Evolutionary conservation across 225 moss, liverwort and hornwort genomes (phyloP).

Genomic region (Neckera pumila): DNA sequence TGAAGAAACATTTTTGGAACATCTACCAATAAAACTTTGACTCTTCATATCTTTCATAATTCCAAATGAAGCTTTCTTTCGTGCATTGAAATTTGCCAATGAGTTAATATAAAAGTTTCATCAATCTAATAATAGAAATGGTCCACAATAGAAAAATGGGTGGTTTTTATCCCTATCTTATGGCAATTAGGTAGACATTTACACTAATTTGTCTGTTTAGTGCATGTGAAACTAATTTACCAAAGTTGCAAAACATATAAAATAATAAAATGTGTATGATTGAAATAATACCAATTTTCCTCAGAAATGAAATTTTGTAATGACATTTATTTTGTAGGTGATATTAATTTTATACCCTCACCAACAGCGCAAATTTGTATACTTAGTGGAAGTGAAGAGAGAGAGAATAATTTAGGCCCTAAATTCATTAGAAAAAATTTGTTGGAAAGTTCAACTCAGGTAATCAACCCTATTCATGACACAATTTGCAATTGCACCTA

Average conservation of each 20-base stretch:
- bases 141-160: not conserved
- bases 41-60: not conserved
- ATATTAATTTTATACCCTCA: too few relatives aligned
- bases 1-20: not conserved
- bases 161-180: too few relatives aligned
- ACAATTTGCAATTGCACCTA: too few relatives aligned
- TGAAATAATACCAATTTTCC: not conserved
- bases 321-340: not conserved
- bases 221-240: not conserved
- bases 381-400: too few relatives aligned
- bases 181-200: too few relatives aligned
- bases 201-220: not conserved
- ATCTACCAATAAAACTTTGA: not conserved
- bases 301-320: not conserved
- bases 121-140: not conserved
- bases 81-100: not conserved
- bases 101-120: not conserved
- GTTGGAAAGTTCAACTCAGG: rapidly evolving
- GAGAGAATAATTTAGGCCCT: too few relatives aligned
- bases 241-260: not conserved
- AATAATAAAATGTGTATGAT: not conserved
- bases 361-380: too few relatives aligned
- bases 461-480: too few relatives aligned
- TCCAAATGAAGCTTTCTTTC: not conserved
- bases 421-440: too few relatives aligned